Base-by-base conservation (phyloP, 2,329 filamentous ascomycete genomes). In the Curvularia spicifera region DNA sequence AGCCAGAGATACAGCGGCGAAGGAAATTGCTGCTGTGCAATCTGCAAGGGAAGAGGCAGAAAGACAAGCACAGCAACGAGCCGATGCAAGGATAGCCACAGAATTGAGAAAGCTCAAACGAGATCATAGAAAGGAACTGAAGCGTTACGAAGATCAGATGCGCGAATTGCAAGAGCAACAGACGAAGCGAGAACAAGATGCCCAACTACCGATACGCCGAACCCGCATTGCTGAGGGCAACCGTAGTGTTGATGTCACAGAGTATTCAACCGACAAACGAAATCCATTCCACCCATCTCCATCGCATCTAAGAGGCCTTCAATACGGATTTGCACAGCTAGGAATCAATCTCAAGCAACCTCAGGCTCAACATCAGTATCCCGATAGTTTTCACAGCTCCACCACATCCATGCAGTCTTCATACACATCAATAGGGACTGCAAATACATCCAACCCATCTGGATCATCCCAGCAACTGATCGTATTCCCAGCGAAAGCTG, bases 241-340 rank as follows among this genome's bases (percentile, higher is more conserved):
- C 31, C 60, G 62, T 4, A 64, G 50, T 29, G 56, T 69, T 18
- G 68, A 70, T 28, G 65, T 70, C 12, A 54, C 55, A 10, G 68
- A 70, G 44, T 70, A 58, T 37, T 49, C 51, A 13, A 56, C 51
- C 8, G 53, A 60, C 4, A 53, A 42, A 13, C 24, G 50, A 5
- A 26, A 31, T 35, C 39, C 53, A 7, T 26, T 49, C 13, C 4
- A 20, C 15, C 22, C 4, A 8, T 49, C 53, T 22, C 31, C 37
- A 2, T 48, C 54, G 4, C 15, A 28, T 7, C 2, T 43, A 1
- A 40, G 24, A 3, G 40, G 9, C n/a, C n/a, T 45, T 12, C 29
- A 37, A 12, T 8, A 35, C 9, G 51, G 42, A 29, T 37, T 53
- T n/a, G 26, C 44, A 3, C 54, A 18, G 22, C n/a, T 56, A 10